These are phyloP conservation scores for Durotheca rogersii DNA, from an alignment of 495 filamentous ascomycete genomes.

Conservation along the genomic window DNA sequence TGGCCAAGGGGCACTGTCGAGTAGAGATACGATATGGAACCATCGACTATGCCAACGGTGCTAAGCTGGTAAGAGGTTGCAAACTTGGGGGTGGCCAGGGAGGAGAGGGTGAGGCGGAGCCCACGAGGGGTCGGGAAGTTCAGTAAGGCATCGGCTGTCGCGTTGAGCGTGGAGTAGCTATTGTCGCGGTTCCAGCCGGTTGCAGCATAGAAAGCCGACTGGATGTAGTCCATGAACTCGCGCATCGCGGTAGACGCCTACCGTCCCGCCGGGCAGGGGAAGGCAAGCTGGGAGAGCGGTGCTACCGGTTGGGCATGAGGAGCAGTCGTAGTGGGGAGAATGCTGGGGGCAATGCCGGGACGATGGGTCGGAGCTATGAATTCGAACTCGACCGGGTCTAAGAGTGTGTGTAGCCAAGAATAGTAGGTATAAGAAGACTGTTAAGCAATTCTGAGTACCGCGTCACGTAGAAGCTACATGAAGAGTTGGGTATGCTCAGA, in stretches of 20 bases:
- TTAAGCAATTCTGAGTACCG: background rate
- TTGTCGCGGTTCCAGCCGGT: slow-evolving; percentile 92
- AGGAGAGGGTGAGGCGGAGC: slow-evolving; percentile 81
- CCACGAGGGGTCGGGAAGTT: slow-evolving; percentile 80
- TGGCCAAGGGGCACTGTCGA: slow-evolving; percentile 70
- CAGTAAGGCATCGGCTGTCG: slow-evolving; percentile 79
- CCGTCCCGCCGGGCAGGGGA: slow-evolving; percentile 17
- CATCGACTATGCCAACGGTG: slow-evolving; percentile 82
- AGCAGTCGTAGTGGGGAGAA: background rate
- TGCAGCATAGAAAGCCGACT: slow-evolving; percentile 83
- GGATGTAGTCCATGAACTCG: slow-evolving; percentile 98
- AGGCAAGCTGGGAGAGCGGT: slow-evolving; percentile 22
- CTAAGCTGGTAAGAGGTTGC: slow-evolving; percentile 88
- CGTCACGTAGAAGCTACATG: background rate
- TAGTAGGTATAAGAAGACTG: no score
- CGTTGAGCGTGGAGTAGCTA: slow-evolving; percentile 83
- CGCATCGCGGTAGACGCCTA: slow-evolving; percentile 61
- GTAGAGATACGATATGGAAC: slow-evolving; percentile 88
- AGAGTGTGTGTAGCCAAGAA: no score
- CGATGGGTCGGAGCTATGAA: no score
- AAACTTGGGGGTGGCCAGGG: slow-evolving; percentile 85
- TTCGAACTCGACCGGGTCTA: background rate
- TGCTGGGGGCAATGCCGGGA: no score
- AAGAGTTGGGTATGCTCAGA: background rate
- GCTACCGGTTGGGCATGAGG: slow-evolving; percentile 22